Base-by-base conservation (phyloP, 371 early-diverging fungal genomes). In the Mycotypha africana region DNA sequence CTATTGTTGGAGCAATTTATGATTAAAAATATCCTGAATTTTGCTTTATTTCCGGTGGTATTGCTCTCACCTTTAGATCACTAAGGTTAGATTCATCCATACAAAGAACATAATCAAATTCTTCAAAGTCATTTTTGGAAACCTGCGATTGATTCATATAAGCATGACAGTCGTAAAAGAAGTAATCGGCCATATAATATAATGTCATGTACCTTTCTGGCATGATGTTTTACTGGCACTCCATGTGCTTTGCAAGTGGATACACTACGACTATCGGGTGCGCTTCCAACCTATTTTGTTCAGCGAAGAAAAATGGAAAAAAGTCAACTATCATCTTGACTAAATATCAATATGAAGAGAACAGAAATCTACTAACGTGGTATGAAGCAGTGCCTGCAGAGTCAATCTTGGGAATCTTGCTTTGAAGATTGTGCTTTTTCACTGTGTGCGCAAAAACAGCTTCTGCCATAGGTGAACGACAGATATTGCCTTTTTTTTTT, bases 381-480 rank as follows among this genome's bases (percentile, higher is more conserved):
- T 86, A 91, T 3, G 74, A 78, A 7, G 88, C 81, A 15, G 95
- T 95, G 9, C 95, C 97, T 6, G 90, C 89, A 45, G 88, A 87
- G 63, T 97, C 95, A 38, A 95, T 84, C n/a, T 49, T 49, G 5
- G 47, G 60, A 55, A 95, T 89, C 1, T 55, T 58, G 5, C 70
- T 64, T 6, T 48, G 41, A 11, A 93, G 63, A 9, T 78, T 68
- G 28, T 67, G 58, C 51, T 82, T 42, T 36, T 77, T 73, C 14
- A 94, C 84, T 12, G 70, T 70, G 41, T 89, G 79, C 2, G 72
- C 67, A 61, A 97, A 94, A 9, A 93, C 95, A 11, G 95, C 95
- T 51, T 92, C 91, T 17, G 91, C 91, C 91, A 88, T 91, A n/a
- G 84, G 85, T 12, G 85, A 69, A 36, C 95, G 85, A 65, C 92